Evolutionary conservation across 2,329 filamentous ascomycete genomes (phyloP).

Genomic region (Colletotrichum cordylinicola): DNA sequence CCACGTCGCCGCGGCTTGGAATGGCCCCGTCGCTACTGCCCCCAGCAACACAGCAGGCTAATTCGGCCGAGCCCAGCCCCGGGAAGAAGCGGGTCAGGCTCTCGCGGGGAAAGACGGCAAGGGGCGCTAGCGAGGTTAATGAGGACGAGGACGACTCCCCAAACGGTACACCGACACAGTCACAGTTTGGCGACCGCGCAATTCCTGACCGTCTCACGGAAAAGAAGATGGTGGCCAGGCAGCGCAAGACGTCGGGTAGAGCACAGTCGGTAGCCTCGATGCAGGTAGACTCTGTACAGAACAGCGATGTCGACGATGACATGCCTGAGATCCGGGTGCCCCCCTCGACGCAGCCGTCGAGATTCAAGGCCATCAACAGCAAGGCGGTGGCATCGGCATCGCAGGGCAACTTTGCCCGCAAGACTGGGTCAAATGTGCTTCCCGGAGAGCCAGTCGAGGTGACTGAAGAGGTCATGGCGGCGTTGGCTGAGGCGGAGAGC

Average conservation of each 20-base stretch:
- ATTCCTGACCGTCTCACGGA: slow-evolving; percentile 15
- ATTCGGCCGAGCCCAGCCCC: background rate
- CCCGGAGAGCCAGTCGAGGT: background rate
- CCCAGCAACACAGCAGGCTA: background rate
- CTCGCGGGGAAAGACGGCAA: background rate
- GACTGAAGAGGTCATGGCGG: background rate
- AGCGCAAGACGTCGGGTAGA: slow-evolving; percentile 1
- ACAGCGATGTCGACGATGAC: slow-evolving; percentile 17
- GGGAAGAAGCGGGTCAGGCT: slow-evolving; percentile 13
- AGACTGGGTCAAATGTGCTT: background rate
- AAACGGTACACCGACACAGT: background rate
- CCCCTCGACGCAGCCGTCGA: background rate
- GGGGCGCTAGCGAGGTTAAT: background rate
- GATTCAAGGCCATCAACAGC: background rate
- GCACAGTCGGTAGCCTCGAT: background rate
- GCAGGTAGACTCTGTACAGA: slow-evolving; percentile 4
- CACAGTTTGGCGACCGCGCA: background rate
- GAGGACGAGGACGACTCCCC: background rate
- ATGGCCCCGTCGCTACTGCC: background rate
- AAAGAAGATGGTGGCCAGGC: background rate
- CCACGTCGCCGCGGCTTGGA: background rate
- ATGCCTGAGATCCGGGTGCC: slow-evolving; percentile 15
- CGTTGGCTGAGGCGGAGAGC: background rate
- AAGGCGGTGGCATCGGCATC: background rate
- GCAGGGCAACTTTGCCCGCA: slow-evolving; percentile 6